A percentile compares a stretch with the other conserved stretches of the same genome.
phyloP scores from a whole-genome alignment of 2,329 filamentous ascomycete species.

The Aureobasidium zeae region DNA sequence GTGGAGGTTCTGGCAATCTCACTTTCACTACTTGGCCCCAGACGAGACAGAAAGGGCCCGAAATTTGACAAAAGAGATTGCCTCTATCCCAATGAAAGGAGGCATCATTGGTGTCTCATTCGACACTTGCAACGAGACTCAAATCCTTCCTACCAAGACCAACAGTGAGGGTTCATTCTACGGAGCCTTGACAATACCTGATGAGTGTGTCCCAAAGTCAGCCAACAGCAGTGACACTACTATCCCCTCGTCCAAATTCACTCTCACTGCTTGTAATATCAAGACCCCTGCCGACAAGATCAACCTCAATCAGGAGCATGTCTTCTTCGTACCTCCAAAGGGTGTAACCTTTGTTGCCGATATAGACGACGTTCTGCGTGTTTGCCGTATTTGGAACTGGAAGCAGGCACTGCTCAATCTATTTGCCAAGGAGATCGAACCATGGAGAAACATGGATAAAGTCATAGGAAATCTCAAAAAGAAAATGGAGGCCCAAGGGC shows the following conservation, averaged over 20 bases:
- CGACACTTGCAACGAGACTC: not conserved
- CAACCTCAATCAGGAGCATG: not conserved
- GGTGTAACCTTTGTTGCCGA: conserved; percentile 23
- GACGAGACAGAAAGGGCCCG: conserved; percentile 1
- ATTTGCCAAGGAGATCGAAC: conserved; percentile 18
- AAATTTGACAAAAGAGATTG: not conserved
- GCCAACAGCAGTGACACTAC: not conserved
- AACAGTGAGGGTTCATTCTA: conserved; percentile 17
- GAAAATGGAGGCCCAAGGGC: not conserved
- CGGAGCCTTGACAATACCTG: conserved; percentile 1
- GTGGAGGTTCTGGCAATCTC: conserved; percentile 25
- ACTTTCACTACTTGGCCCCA: conserved; percentile 6
- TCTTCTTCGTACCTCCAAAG: conserved; percentile 16
- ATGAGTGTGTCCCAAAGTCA: not conserved
- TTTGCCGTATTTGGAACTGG: conserved; percentile 22
- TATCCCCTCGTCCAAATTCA: not conserved
- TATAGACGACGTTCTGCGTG: conserved; percentile 23
- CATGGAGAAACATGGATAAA: conserved; percentile 21
- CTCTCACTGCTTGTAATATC: not conserved
- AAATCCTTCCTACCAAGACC: not conserved
- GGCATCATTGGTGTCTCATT: not conserved
- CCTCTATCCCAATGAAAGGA: conserved; percentile 6
- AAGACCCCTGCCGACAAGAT: not conserved
- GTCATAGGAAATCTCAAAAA: conserved; percentile 16
- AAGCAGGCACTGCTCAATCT: conserved; percentile 19